Evolutionary conservation across 345 rosid genomes (phyloP), one percentile per base, ranked within the genome.

Genomic region (Hevea brasiliensis): DNA sequence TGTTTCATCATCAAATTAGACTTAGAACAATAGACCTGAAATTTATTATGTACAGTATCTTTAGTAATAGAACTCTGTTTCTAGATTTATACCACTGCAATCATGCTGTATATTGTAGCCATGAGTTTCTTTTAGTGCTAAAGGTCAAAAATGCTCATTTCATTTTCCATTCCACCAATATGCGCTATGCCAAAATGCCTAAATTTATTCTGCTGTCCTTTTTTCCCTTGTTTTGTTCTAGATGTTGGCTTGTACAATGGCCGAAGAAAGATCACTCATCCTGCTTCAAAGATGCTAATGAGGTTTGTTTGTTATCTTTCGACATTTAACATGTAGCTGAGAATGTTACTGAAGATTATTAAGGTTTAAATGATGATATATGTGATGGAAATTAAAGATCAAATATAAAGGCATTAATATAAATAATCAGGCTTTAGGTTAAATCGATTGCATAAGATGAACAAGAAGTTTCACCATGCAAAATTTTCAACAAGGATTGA

Each of bases 271-370:
- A 84, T 51, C 77, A 81, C 9, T 68, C 72, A 6, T 0, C 20
- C 70, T 48, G 12, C 61, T 80, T 81, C 77, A 86, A 86, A 63
- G 87, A 86, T 78, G 89, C 89, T 71, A 86, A 81, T 69, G 87
- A 86, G 89, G 89, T 86, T 37, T 29, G 75, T 58, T 73, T 62
- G 1, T 35, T 21, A 7, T 37, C n/a, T 65, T 65, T 65, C 13
- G 51, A 65, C n/a, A 13, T 65, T 65, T 12, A 65, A 54, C 15
- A 54, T 55, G 13, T 32, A 13, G 2, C 13, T 11, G 40, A 55
- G 35, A 51, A 40, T 55, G 51, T 57, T 40, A n/a, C n/a, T 35
- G 21, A 61, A 54, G 58, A 53, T 12, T 32, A 53, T 12, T 32
- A 51, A 50, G 14, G 24, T 50, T 67, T 15, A 29, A 67, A 29